Evolutionary conservation across 2,329 filamentous ascomycete species (phyloP), one percentile per base, ranked within the genome.

Genomic region (Clarireedia paspali): DNA sequence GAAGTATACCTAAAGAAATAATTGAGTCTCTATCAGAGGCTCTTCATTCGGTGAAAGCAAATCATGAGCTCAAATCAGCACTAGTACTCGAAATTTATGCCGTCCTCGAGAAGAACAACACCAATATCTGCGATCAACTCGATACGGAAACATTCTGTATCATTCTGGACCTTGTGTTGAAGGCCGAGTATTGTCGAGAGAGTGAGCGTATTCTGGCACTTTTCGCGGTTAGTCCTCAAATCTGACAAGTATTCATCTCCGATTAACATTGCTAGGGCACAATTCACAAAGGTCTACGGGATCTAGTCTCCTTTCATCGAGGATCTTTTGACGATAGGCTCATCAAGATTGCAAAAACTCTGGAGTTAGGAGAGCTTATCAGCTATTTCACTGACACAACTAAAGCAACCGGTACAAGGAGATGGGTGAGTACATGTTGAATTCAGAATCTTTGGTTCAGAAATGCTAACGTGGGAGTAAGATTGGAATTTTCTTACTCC

Each of bases 401-500:
- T 10, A 60, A 57, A 36, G 30, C 52, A 34, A 24, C 40, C n/a
- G 54, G 49, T 2, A 54, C 63, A 45, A 57, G 65, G 48, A 60
- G 62, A 67, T 66, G 64, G 65, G 67, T 67, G 58, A 55, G 59
- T 46, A n/a, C 15, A 36, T 42, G 4, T 17, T 10, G 23, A 17
- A 14, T 6, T 30, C 2, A n/a, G 10, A 23, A 39, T 9, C 10
- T 24, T 20, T n/a, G n/a, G 6, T 6, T 15, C 46, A 9, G 44
- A 26, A n/a, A 23, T 59, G 2, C 63, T 53, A 23, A 40, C 15
- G 24, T 9, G 2, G 24, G 6, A 42, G 9, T 6, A 34, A 67
- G 66, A 60, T 61, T 45, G 66, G 67, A 1, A 57, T 66, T 23
- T 48, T 68, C n/a, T 60, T 61, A 45, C 51, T 63, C n/a, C 60